phyloP scores from a whole-genome alignment of 495 filamentous ascomycete species.

The Penicillium coffeae region DNA sequence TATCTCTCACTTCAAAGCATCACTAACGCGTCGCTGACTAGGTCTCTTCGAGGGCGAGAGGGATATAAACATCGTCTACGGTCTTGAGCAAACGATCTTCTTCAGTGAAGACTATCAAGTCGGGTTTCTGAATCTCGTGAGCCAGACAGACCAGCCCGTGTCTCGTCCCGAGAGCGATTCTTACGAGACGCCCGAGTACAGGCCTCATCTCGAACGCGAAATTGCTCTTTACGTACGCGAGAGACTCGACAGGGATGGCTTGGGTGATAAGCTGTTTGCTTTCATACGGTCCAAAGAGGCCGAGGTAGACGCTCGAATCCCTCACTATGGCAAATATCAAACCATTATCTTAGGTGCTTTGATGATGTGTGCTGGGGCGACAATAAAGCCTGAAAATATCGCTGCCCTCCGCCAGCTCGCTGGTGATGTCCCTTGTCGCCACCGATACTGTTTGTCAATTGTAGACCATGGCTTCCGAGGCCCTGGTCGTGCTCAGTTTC shows the following conservation, averaged over 20 bases:
- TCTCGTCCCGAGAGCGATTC: too few relatives aligned
- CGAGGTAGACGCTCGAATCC: too few relatives aligned
- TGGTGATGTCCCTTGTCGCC: neutral
- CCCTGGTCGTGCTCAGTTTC: conserved; percentile 5
- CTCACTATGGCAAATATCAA: neutral
- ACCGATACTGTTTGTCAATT: neutral
- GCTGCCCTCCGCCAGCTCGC: neutral
- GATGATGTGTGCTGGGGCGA: conserved; percentile 1
- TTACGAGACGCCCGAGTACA: neutral
- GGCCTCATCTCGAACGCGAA: too few relatives aligned
- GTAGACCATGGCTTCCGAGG: conserved; percentile 1
- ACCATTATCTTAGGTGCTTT: conserved; percentile 5
- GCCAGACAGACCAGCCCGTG: too few relatives aligned
- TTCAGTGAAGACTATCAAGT: too few relatives aligned
- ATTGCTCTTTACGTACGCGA: conserved; percentile 1
- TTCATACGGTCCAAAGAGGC: neutral
- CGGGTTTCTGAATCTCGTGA: too few relatives aligned
- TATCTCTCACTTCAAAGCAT: neutral
- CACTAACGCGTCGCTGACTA: too few relatives aligned
- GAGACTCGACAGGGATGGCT: neutral
- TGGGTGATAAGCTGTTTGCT: neutral
- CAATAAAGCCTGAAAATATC: neutral
- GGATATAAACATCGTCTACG: too few relatives aligned
- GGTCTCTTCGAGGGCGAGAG: conserved; percentile 6
- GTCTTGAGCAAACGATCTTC: too few relatives aligned